Conservation (phyloP, 345 rosid genomes). For the Salix purpurea region DNA sequence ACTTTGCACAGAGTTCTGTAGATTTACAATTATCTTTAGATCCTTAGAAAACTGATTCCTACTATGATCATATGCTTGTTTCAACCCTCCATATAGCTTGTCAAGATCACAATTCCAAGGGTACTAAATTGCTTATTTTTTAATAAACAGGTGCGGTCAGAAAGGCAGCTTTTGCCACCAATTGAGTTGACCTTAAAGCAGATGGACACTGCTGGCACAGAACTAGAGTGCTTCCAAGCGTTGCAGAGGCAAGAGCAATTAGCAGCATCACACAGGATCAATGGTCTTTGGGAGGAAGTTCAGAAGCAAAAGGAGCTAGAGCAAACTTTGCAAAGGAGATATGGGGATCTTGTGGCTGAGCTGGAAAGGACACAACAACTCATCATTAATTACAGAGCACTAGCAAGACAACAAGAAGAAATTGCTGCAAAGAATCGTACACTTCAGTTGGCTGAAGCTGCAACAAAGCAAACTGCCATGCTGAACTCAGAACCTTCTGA, state of each 20-base stretch:
- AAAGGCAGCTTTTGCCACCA: conserved; percentile 41
- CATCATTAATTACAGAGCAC: conserved; percentile 40
- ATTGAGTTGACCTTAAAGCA: conserved; percentile 75
- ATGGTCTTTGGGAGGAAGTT: conserved; percentile 77
- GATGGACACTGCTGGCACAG: conserved; percentile 81
- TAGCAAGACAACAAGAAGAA: conserved; percentile 54
- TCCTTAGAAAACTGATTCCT: too few species aligned
- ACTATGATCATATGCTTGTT: too few species aligned
- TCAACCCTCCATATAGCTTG: too few species aligned
- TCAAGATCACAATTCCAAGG: too few species aligned
- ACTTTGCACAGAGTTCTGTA: neutral
- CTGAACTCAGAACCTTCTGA: conserved; percentile 18
- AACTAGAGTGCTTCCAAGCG: conserved; percentile 84
- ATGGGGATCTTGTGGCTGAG: conserved; percentile 44
- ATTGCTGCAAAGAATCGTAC: conserved; percentile 34
- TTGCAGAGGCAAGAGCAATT: conserved; percentile 91
- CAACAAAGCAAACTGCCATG: conserved; percentile 21
- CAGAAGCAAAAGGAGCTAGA: conserved; percentile 86
- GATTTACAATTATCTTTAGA: neutral
- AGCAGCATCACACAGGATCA: conserved; percentile 81
- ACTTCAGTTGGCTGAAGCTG: conserved; percentile 25
- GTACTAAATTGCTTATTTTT: too few species aligned
- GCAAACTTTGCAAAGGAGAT: conserved; percentile 60
- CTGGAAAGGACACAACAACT: conserved; percentile 49
- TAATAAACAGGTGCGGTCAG: too few species aligned